Evolutionary conservation across 371 early-diverging fungal genomes (phyloP), one percentile per base, ranked within the genome.

Genomic region (Mortierella sp.): DNA sequence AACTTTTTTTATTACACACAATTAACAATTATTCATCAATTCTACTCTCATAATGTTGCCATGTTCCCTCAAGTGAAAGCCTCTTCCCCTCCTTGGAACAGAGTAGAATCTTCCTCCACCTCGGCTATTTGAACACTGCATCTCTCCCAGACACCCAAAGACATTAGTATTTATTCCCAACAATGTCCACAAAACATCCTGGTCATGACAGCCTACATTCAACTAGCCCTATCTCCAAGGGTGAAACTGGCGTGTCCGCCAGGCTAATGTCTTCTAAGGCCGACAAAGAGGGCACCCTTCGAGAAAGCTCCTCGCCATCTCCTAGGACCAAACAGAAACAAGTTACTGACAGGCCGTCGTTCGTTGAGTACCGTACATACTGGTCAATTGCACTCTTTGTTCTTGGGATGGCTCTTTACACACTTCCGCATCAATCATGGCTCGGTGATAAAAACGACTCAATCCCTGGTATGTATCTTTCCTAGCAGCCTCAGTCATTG

Each of bases 371-470:
- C 19, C 73, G 67, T 13, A 21, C 55, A 40, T 66, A 73, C 41
- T 73, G 73, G 73, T 55, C 48, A 13, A n/a, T 55, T 45, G 57
- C 55, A 15, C 45, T 69, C 13, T 43, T 57, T 19, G 43, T 63
- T 52, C 16, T 69, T 15, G 57, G 36, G 22, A 45, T 69, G 47
- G 55, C 45, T n/a, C 16, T 69, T 11, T 69, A 21, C 33, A 36
- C 47, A 33, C 28, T 63, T 41, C 58, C 33, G 9, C 16, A 58
- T 21, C 70, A 45, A 15, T 41, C 21, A 19, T 41, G 40, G 13
- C 22, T 16, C 28, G 32, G 11, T 38, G n/a, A 33, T 1, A 38
- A 38, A 59, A 59, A 40, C n/a, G 24, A 59, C 19, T 2, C 10
- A 19, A n/a, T 38, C 36, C 16, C 40, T 38, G 41, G 60, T 59